Conservation (phyloP, 139 green algal genomes). For the Trebouxia sp. region DNA sequence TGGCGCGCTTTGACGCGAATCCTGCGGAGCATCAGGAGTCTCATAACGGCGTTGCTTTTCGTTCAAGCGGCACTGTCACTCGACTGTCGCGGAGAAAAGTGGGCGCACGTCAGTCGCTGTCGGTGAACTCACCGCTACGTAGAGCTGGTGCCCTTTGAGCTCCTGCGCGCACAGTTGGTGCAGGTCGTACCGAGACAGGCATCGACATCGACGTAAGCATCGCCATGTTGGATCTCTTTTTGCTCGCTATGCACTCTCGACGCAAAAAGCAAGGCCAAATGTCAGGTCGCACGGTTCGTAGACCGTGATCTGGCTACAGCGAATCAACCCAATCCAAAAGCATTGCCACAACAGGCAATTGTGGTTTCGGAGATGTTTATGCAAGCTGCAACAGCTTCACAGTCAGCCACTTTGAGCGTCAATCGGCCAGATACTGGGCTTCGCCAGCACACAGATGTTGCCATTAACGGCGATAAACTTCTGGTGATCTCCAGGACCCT, state of each 20-base stretch:
- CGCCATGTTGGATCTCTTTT: background rate
- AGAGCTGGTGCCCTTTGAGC: background rate
- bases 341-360: conserved; percentile 10
- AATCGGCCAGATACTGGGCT: too few species aligned
- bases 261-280: too few species aligned
- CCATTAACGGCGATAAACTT: too few species aligned
- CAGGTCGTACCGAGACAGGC: background rate
- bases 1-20: background rate
- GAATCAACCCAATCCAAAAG: background rate
- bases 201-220: background rate
- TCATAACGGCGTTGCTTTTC: background rate
- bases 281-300: background rate
- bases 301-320: conserved; percentile 12
- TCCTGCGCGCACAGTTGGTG: background rate
- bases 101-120: background rate
- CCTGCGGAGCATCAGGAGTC: background rate
- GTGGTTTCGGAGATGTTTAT: background rate
- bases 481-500: too few species aligned
- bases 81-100: too few species aligned
- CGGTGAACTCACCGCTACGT: background rate
- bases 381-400: background rate
- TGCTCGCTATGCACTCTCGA: background rate
- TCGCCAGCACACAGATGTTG: too few species aligned
- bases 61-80: too few species aligned
- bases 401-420: background rate